Evolutionary conservation across 805 yeast species (phyloP).

Genomic region (Maudiozyma barnettii): DNA sequence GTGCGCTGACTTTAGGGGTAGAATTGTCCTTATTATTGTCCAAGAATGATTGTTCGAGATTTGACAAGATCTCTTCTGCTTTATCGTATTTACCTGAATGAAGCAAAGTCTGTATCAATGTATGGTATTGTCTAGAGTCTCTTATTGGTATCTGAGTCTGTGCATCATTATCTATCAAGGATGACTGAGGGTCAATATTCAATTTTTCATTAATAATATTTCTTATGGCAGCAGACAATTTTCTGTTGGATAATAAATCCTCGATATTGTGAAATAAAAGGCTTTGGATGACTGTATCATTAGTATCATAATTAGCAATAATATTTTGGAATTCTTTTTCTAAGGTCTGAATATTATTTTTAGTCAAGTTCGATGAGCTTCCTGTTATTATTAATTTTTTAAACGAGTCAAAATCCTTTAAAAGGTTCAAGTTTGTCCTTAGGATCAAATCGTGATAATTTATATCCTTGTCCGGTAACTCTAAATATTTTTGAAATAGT

Average conservation of each 20-base stretch:
- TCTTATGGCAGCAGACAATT: constrained; percentile 11
- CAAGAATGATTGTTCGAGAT: constrained; percentile 23
- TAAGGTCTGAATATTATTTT: constrained; percentile 11
- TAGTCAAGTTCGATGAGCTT: neutral
- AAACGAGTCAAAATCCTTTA: constrained; percentile 2
- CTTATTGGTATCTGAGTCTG: neutral
- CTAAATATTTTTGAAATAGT: constrained; percentile 21
- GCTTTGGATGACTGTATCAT: constrained; percentile 12
- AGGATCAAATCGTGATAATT: constrained; percentile 15
- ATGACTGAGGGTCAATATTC: neutral
- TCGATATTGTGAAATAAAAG: constrained; percentile 14
- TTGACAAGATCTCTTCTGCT: constrained; percentile 28
- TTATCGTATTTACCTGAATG: constrained; percentile 15
- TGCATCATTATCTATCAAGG: neutral
- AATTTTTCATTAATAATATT: constrained; percentile 2
- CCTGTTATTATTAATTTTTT: neutral
- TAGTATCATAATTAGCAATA: constrained; percentile 11
- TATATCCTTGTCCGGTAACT: constrained; percentile 9
- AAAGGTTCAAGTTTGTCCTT: constrained; percentile 18
- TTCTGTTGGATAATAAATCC: constrained; percentile 10
- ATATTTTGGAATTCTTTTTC: constrained; percentile 11
- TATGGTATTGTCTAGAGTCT: constrained; percentile 18
- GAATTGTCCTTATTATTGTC: constrained; percentile 5
- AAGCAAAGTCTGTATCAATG: constrained; percentile 22
- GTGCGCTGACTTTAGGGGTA: constrained; percentile 34